phyloP scores from a whole-genome alignment of 164 flowering plant species.

The Buxus sempervirens region DNA sequence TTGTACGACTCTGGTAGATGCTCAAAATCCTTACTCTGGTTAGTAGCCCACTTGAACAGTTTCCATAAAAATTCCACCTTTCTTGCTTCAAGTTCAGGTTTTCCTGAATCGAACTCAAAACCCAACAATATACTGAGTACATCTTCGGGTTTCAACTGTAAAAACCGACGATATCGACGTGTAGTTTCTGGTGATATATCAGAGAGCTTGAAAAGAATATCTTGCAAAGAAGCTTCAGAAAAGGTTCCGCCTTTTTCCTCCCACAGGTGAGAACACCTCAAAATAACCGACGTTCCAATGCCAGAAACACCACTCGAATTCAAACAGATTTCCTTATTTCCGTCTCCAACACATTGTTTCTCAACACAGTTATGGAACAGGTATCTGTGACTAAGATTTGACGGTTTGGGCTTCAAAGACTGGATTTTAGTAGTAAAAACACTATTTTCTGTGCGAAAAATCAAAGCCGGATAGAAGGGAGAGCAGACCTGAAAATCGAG shows the following conservation, averaged over 20 bases:
- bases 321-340: constrained; percentile 19
- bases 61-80: constrained; percentile 62
- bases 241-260: constrained; percentile 29
- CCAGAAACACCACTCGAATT: constrained; percentile 18
- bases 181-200: constrained; percentile 43
- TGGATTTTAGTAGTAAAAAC: constrained; percentile 5
- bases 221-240: constrained; percentile 27
- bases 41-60: constrained; percentile 60
- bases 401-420: background rate
- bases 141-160: constrained; percentile 51
- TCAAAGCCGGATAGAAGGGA: background rate
- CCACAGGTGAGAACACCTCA: constrained; percentile 34
- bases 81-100: constrained; percentile 22
- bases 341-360: constrained; percentile 5
- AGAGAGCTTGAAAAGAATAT: constrained; percentile 44
- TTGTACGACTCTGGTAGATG: constrained; percentile 53
- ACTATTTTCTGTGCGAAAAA: background rate
- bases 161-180: constrained; percentile 53
- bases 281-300: constrained; percentile 35
- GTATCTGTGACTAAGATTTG: background rate
- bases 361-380: background rate
- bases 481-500: constrained; percentile 13
- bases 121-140: constrained; percentile 57
- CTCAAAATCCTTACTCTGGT: constrained; percentile 37
- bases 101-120: constrained; percentile 31